Base-by-base conservation (phyloP, 768 basidiomycete genomes). In the Rhodosporidiobolus sp. region DNA sequence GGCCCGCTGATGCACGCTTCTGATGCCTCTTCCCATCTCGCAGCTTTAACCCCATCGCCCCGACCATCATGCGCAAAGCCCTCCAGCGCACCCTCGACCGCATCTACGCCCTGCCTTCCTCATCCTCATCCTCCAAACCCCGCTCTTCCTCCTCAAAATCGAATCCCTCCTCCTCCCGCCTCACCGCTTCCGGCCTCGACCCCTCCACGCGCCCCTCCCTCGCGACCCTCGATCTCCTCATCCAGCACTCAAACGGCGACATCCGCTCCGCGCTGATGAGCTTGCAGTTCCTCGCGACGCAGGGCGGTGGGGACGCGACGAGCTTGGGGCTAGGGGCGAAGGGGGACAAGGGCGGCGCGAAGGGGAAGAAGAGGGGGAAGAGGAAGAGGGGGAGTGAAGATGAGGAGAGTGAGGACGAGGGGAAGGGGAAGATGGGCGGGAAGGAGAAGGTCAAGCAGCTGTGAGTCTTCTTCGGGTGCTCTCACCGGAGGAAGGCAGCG, bases 251-350 rank as follows among this genome's bases (percentile, higher is more conserved):
- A 6, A 90, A 90, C 77, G 96, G 96, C 0, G 96, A 99, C 78
- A 90, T 99, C 49, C 85, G 96, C 54, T 91, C 90, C 67, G 95
- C 94, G 1, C 86, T 97, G 71, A 98, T 95, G 88, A 88, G 90
- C 0, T 84, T 98, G 12, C 91, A 99, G 79, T 94, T 99, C 88
- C 2, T 95, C 81, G 83, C 28, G 81, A 85, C 28, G 34, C 69
- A 73, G 45, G 76, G 24, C 38, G 54, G 58, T 35, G 48, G 57
- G 12, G 32, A 19, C 16, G 38, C 50, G 34, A 54, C 55, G 61
- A 49, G 56, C 32, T n/a, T 64, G 1, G 65, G 58, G 17, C 3
- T 77, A 67, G 61, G 68, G 53, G 78, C 76, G 71, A 78, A 76
- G 72, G 83, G 82, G 82, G 55, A 78, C 82, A 22, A 35, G 62